Evolutionary conservation across 805 yeast genomes (phyloP), one percentile per base, ranked within the genome.

Genomic region (Yarrowia porcina): DNA sequence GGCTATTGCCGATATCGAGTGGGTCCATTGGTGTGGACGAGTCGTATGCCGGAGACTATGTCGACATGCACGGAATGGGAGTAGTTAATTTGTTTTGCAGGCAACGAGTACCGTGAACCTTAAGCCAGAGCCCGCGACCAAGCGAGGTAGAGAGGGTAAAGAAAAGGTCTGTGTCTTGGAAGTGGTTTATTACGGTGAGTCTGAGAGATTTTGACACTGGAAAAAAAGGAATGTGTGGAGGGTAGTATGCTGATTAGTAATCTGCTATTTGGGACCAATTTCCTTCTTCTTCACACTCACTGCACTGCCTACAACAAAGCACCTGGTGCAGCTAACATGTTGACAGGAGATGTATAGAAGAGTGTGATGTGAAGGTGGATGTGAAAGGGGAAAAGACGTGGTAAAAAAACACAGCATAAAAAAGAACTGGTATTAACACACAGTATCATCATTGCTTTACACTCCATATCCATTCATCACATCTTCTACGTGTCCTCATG

Each of bases 21-120:
- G 59, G 59, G 33, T 52, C 59, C 59, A 52, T 52, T 18, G 30
- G 30, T 17, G 33, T 11, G 59, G 44, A 52, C 59, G 17, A 35
- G 59, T 36, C 38, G 59, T 52, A 36, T 52, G 33, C 44, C 59
- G 44, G 42, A 17, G 59, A 45, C 44, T 36, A 52, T 52, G 59
- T 52, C 44, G 44, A 52, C 59, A 52, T 52, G 59, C 59, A 52
- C 33, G 44, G 59, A 52, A 52, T 35, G 59, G 59, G 44, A 30
- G 44, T 49, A 52, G 59, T 36, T 35, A 52, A 35, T 36, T 52
- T 52, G 44, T 52, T 52, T 36, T 52, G 59, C 44, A 52, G 59
- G 59, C 44, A 52, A 52, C 42, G 33, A 30, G 32, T 49, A 32
- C 39, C 42, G 59, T 32, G 44, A 52, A 52, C 59, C 59, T 52